phyloP scores from a whole-genome alignment of 169 alveolate species.

The Cyclospora cayetanensis region DNA sequence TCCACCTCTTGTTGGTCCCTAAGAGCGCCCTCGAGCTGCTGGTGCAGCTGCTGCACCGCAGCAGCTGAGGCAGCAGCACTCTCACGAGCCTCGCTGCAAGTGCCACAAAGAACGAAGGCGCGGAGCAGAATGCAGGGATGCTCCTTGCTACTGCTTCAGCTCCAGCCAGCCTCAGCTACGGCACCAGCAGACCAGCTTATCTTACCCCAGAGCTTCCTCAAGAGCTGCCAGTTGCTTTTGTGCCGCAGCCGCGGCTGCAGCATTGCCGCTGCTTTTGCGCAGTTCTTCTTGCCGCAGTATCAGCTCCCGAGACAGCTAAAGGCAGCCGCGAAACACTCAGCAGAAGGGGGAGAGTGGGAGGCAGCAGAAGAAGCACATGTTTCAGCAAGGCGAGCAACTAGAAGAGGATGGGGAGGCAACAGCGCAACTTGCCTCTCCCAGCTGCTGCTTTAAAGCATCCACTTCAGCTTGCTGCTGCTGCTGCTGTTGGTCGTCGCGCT shows the following conservation, averaged over 20 bases:
- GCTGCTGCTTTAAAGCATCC: neutral
- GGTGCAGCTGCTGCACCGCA: constrained; percentile 17
- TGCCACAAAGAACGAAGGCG: neutral
- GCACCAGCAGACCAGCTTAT: neutral
- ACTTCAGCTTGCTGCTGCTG: constrained; percentile 10
- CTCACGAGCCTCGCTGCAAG: neutral
- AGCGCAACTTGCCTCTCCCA: constrained; percentile 16
- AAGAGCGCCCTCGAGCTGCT: neutral
- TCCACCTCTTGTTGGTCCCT: neutral
- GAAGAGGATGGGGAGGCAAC: no score
- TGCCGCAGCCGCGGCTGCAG: constrained; percentile 2
- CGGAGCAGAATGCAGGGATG: neutral
- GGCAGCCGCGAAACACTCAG: neutral
- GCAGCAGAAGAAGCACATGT: neutral
- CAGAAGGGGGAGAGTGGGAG: neutral
- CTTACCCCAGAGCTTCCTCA: constrained; percentile 15
- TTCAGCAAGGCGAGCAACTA: neutral
- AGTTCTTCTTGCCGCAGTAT: constrained; percentile 11
- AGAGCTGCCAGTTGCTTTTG: constrained; percentile 15
- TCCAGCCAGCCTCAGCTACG: neutral
- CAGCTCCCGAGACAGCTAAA: constrained; percentile 2
- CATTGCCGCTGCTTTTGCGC: constrained; percentile 8
- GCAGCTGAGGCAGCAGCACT: neutral
- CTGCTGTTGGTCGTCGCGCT: neutral
- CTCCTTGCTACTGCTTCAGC: neutral